Base-by-base conservation (phyloP, 225 moss, liverwort and hornwort genomes). In the Physcomitrellopsis africana region DNA sequence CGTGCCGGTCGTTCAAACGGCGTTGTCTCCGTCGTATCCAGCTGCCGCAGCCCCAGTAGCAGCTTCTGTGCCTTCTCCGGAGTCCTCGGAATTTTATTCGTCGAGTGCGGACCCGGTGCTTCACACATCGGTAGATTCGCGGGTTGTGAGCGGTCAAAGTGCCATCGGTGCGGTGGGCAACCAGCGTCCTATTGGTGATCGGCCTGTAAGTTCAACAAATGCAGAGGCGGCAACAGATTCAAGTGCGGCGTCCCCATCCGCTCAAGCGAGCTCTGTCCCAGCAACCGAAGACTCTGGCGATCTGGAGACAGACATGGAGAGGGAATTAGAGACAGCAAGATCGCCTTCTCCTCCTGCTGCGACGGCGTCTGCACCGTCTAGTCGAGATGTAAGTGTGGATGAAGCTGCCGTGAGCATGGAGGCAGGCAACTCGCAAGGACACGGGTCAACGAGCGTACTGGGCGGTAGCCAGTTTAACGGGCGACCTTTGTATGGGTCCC, bases 391-490 rank as follows among this genome's bases (percentile, higher is more conserved):
- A 27, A 23, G 67, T 16, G 56, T 62, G 2, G 70, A 81, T 52
- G 77, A 81, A 76, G 68, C 81, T 22, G 51, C 16, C 1, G 78
- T 77, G 27, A 67, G 75, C 42, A 18, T 27, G 19, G 92, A 92
- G 57, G 63, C 63, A 0, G 78, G 77, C 20, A 75, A 72, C 15
- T 29, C 76, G 17, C 82, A 82, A 72, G 27, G 73, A 3, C 81
- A 84, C 29, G 85, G 87, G 65, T 75, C 70, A 41, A 44, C 80
- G 41, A 60, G 77, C 23, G 84, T 63, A 32, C 75, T 86, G 10
- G 90, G 77, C 3, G 88, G 88, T 20, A 83, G 81, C 51, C 82
- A 89, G 74, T 90, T 90, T 47, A 86, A 58, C 48, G 78, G 84
- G 14, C 84, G 88, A 63, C 78, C 83, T 46, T 78, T 74, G 41